phyloP scores from a whole-genome alignment of 2,329 filamentous ascomycete genomes.

The Fusarium nygamai region DNA sequence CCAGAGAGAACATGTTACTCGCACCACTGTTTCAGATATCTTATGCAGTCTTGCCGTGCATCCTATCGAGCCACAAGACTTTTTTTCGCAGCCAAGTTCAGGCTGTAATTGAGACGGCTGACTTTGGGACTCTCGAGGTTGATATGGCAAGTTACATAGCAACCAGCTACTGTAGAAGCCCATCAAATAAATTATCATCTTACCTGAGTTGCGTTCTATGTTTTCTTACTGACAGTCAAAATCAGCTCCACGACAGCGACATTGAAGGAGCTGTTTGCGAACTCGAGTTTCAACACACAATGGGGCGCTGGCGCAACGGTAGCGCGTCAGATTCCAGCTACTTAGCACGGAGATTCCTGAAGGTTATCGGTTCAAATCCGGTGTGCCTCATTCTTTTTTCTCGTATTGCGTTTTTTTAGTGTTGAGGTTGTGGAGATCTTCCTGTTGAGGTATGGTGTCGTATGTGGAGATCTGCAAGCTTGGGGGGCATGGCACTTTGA shows the following conservation, averaged over 20 bases:
- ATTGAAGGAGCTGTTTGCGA: not conserved
- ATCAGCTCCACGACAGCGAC: not conserved
- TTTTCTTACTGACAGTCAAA: not conserved
- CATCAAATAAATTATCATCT: not conserved
- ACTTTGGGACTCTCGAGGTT: too few species aligned
- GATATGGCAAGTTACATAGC: too few species aligned
- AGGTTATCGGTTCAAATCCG: conserved; percentile 2
- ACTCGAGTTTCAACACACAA: not conserved
- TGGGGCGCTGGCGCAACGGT: not conserved
- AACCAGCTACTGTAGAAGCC: too few species aligned
- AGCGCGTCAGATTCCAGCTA: not conserved
- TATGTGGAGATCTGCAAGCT: not conserved
- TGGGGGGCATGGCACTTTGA: not conserved
- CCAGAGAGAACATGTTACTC: too few species aligned
- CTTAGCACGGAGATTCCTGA: not conserved
- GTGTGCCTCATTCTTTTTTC: not conserved
- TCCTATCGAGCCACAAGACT: too few species aligned
- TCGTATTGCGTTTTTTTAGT: not conserved
- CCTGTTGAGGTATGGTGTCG: not conserved
- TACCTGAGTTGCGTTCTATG: not conserved
- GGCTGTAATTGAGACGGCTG: too few species aligned
- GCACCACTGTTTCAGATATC: too few species aligned
- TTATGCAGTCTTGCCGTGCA: too few species aligned
- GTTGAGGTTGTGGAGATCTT: not conserved
- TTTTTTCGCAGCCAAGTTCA: too few species aligned